A percentile compares a stretch with the other conserved stretches of the same genome.
Evolutionary conservation across 2,329 filamentous ascomycete species (phyloP).

Genomic region (Stemphylium lycopersici): DNA sequence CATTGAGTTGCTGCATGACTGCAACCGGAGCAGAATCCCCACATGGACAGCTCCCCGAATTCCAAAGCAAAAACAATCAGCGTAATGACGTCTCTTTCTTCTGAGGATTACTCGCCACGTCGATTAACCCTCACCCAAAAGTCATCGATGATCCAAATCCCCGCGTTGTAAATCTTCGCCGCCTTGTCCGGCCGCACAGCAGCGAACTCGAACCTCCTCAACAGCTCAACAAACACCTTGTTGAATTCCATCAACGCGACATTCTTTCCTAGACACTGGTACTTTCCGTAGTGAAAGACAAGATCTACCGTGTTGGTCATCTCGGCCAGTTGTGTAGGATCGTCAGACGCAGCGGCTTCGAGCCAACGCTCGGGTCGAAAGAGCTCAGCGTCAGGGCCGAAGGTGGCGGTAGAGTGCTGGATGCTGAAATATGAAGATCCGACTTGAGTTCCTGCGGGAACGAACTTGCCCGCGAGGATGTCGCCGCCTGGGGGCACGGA

Average conservation of each 20-base stretch:
- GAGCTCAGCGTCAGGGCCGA: conserved; percentile 24
- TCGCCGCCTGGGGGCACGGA: conserved; percentile 33
- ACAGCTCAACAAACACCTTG: conserved; percentile 37
- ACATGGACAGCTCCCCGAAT: no score
- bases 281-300: conserved; percentile 36
- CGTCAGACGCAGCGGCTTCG: conserved; percentile 25
- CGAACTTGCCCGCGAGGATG: conserved; percentile 22
- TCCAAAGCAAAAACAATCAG: no score
- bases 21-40: no score
- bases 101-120: no score
- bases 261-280: conserved; percentile 31
- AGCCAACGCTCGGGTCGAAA: conserved; percentile 32
- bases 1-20: no score
- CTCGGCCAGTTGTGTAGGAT: conserved; percentile 31
- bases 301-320: conserved; percentile 32
- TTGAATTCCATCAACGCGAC: conserved; percentile 41
- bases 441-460: conserved; percentile 34
- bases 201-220: not conserved
- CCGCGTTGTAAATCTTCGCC: not conserved
- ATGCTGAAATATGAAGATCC: conserved; percentile 15
- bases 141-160: conserved; percentile 1
- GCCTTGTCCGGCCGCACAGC: not conserved
- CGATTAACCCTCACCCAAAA: not conserved
- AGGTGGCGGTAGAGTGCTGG: conserved; percentile 21
- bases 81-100: no score